Conservation (phyloP, 2,329 filamentous ascomycete genomes). For the Alternaria consortialis region DNA sequence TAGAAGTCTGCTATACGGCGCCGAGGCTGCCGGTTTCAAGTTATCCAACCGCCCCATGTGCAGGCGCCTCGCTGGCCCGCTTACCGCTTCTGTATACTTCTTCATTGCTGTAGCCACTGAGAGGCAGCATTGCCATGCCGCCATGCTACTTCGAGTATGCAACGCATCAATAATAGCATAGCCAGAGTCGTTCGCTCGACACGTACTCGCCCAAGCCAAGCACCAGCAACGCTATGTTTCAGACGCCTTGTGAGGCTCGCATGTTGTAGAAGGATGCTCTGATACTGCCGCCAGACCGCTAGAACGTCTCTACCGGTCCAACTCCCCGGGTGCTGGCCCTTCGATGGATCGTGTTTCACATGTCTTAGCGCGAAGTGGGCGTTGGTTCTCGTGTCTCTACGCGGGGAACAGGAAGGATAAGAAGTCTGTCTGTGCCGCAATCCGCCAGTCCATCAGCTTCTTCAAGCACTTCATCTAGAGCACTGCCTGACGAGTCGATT, state of each 20-base stretch:
- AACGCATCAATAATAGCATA: slow-evolving; percentile 36
- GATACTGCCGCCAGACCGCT: slow-evolving; percentile 42
- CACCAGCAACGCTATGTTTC: slow-evolving; percentile 46
- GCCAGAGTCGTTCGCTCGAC: slow-evolving; percentile 35
- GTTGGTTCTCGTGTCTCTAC: slow-evolving; percentile 47
- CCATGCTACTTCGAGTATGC: slow-evolving; percentile 30
- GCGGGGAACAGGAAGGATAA: slow-evolving; percentile 42
- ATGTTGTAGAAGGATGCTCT: slow-evolving; percentile 36
- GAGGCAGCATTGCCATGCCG: slow-evolving; percentile 18
- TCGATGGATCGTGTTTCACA: slow-evolving; percentile 52
- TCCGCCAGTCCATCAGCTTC: slow-evolving; percentile 33
- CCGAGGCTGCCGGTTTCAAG: slow-evolving; percentile 47
- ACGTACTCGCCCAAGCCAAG: slow-evolving; percentile 44
- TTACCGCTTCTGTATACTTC: slow-evolving; percentile 35
- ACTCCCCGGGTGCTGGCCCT: slow-evolving; percentile 30
- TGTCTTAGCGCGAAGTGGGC: slow-evolving; percentile 48
- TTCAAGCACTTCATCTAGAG: slow-evolving; percentile 38
- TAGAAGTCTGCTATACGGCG: slow-evolving; percentile 22
- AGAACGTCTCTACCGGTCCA: slow-evolving; percentile 29
- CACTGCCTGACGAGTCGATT: slow-evolving; percentile 49
- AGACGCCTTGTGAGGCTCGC: slow-evolving; percentile 43
- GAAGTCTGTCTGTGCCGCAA: slow-evolving; percentile 51
- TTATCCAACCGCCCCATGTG: slow-evolving; percentile 47
- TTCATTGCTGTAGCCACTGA: slow-evolving; percentile 41
- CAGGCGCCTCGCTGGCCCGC: slow-evolving; percentile 45